Percentiles rank a stretch among this genome's conserved stretches.
Evolutionary conservation across 2,329 filamentous ascomycete genomes (phyloP).

Genomic region (Alternaria consortialis): DNA sequence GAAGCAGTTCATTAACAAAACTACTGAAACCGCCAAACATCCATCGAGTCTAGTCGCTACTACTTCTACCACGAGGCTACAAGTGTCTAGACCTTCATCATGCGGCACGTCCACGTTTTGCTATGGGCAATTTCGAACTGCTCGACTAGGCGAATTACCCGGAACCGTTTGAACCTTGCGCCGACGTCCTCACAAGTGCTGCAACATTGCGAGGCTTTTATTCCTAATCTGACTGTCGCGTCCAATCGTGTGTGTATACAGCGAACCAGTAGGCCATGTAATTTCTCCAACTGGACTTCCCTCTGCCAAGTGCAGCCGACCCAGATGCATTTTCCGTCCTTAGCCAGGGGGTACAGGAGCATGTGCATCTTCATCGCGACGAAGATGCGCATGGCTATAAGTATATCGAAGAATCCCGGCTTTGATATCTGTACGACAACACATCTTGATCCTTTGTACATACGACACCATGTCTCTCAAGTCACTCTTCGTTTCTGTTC

Average conservation of each 20-base stretch:
- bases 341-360: conserved; percentile 5
- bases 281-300: conserved; percentile 4
- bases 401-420: not conserved
- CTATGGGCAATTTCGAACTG: conserved; percentile 28
- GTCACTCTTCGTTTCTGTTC: conserved; percentile 22
- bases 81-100: conserved; percentile 30
- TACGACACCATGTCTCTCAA: conserved; percentile 28
- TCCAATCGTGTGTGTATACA: conserved; percentile 26
- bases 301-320: conserved; percentile 18
- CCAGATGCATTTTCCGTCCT: conserved; percentile 6
- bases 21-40: conserved; percentile 15
- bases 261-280: conserved; percentile 24
- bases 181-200: conserved; percentile 20
- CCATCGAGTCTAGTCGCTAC: conserved; percentile 12
- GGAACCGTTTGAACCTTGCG: conserved; percentile 18
- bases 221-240: conserved; percentile 21
- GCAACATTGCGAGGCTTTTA: conserved; percentile 32
- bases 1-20: conserved; percentile 4
- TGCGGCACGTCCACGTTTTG: conserved; percentile 33
- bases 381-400: conserved; percentile 21
- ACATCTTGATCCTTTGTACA: conserved; percentile 2
- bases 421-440: conserved; percentile 15
- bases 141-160: conserved; percentile 40
- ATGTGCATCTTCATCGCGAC: conserved; percentile 1
- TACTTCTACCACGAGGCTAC: conserved; percentile 23